Percentiles rank a stretch among this genome's conserved stretches.
Conservation (phyloP, 1,284 basidiomycete genomes). For the Sphagnurus paluster region DNA sequence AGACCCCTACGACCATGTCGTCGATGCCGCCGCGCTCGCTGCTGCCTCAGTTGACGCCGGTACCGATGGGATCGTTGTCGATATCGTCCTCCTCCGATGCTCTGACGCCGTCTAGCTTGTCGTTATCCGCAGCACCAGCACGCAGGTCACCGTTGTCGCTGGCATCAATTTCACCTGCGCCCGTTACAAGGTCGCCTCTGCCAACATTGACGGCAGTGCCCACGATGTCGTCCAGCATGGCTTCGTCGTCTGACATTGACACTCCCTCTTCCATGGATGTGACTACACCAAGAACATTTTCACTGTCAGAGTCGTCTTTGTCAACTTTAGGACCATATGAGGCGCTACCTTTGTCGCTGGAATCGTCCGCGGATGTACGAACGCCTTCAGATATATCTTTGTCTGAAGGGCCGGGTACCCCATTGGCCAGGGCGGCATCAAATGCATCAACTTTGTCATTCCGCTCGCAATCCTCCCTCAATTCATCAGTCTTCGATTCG, state of each 20-base stretch:
- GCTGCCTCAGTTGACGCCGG: slow-evolving; percentile 36
- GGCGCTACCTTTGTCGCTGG: slow-evolving; percentile 3
- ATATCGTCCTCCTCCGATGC: slow-evolving; percentile 28
- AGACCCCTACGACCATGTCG: slow-evolving; percentile 34
- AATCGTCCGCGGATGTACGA: slow-evolving; percentile 18
- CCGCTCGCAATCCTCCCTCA: slow-evolving; percentile 35
- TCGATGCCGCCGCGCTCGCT: slow-evolving; percentile 28
- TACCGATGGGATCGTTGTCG: slow-evolving; percentile 30
- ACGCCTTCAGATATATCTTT: slow-evolving; percentile 27
- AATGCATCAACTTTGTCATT: slow-evolving; percentile 30
- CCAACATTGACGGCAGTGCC: slow-evolving; percentile 3
- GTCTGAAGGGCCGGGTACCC: neutral
- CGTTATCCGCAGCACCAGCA: slow-evolving; percentile 25
- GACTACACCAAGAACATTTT: slow-evolving; percentile 8
- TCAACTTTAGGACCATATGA: neutral
- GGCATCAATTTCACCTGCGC: no score
- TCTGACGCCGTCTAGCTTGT: slow-evolving; percentile 32
- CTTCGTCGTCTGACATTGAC: slow-evolving; percentile 4
- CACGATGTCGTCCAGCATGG: slow-evolving; percentile 5
- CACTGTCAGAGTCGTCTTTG: slow-evolving; percentile 5
- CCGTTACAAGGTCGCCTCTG: slow-evolving; percentile 19
- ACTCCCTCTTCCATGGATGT: slow-evolving; percentile 4
- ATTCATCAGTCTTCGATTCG: slow-evolving; percentile 35
- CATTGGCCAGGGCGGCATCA: slow-evolving; percentile 28
- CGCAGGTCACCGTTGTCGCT: no score